Evolutionary conservation across 208 protist species (phyloP).

Genomic region (Wallacemonas rigidus): DNA sequence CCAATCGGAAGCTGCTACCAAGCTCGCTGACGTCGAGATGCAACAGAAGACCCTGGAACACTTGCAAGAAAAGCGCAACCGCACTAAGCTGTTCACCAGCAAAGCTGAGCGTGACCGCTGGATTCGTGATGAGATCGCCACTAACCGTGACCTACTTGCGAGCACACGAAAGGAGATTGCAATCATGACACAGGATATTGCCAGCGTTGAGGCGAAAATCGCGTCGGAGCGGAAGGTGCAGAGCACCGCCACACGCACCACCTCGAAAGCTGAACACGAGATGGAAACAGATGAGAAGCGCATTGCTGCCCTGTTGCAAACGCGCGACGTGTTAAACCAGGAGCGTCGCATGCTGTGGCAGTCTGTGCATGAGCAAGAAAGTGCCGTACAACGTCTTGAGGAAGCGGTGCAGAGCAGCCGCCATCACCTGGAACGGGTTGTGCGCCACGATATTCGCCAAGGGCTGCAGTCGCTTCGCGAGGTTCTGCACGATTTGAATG

Average conservation of each 20-base stretch:
- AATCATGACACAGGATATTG: slow-evolving; percentile 41
- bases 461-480: slow-evolving; percentile 83
- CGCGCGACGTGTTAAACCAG: slow-evolving; percentile 67
- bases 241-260: slow-evolving; percentile 2
- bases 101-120: slow-evolving; percentile 90
- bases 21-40: slow-evolving; percentile 41
- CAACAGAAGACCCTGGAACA: slow-evolving; percentile 63
- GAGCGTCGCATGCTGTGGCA: slow-evolving; percentile 83
- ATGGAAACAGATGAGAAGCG: slow-evolving; percentile 43
- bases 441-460: slow-evolving; percentile 86
- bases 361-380: slow-evolving; percentile 74
- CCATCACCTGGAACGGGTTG: slow-evolving; percentile 63
- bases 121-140: slow-evolving; percentile 82
- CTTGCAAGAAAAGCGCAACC: slow-evolving; percentile 89
- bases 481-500: slow-evolving; percentile 63
- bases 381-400: slow-evolving; percentile 50
- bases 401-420: slow-evolving; percentile 42
- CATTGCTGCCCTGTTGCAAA: slow-evolving; percentile 25
- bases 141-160: slow-evolving; percentile 55
- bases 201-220: slow-evolving; percentile 3
- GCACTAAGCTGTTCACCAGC: slow-evolving; percentile 90
- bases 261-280: slow-evolving; percentile 51
- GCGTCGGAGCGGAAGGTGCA: slow-evolving; percentile 7
- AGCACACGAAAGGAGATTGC: slow-evolving; percentile 51
- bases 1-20: slow-evolving; percentile 36